Percentiles rank a stretch among this genome's conserved stretches.
These are phyloP conservation scores for Sabuloglossum arenarium DNA, from an alignment of 495 filamentous ascomycete species.

Conservation along the genomic window DNA sequence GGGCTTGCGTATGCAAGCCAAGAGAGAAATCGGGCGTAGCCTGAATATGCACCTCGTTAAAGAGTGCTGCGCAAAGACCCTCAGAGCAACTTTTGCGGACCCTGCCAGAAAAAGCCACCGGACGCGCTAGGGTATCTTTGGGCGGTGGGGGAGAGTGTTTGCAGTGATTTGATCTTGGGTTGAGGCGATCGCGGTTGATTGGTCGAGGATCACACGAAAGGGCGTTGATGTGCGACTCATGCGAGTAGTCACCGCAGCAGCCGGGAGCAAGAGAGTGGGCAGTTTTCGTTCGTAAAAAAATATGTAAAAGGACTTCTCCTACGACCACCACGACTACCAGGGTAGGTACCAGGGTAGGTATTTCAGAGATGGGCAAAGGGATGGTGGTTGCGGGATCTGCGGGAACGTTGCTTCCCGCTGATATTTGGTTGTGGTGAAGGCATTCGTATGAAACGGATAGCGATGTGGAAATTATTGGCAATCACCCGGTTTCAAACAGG, in stretches of 20 bases:
- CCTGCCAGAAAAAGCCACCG: background rate
- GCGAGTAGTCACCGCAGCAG: background rate
- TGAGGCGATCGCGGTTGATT: background rate
- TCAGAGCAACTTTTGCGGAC: background rate
- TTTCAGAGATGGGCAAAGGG: too few relatives aligned
- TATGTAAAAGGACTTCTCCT: too few relatives aligned
- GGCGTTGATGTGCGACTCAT: background rate
- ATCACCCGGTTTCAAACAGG: background rate
- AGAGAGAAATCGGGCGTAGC: constrained; percentile 1
- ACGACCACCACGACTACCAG: too few relatives aligned
- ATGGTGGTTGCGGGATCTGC: too few relatives aligned
- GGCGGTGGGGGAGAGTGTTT: background rate
- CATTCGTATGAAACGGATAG: background rate
- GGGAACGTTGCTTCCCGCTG: background rate
- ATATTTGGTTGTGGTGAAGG: background rate
- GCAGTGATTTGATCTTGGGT: background rate
- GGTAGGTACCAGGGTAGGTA: too few relatives aligned
- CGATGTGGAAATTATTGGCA: background rate
- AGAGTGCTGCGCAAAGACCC: background rate
- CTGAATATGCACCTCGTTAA: background rate
- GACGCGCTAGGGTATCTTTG: background rate
- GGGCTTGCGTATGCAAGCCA: constrained; percentile 1
- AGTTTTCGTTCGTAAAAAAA: background rate
- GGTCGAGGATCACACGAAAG: background rate
- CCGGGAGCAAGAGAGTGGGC: background rate